Evolutionary conservation across 2,329 filamentous ascomycete genomes (phyloP).

Genomic region (Alternaria tenuissima): DNA sequence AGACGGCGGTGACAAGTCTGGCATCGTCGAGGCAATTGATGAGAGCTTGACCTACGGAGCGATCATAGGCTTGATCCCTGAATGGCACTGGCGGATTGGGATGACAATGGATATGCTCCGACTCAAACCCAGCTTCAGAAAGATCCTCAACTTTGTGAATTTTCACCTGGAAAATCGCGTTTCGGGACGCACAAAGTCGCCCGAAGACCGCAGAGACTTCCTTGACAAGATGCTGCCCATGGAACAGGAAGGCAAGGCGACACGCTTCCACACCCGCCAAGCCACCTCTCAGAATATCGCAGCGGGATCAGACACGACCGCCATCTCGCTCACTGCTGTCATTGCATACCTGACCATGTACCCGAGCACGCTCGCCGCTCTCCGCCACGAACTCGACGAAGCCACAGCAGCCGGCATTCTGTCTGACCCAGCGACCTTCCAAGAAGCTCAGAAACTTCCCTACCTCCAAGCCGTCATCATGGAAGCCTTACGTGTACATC

Average conservation of each 20-base stretch:
- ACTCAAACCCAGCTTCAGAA: background rate
- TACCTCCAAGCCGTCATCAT: slow-evolving; percentile 55
- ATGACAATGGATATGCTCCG: background rate
- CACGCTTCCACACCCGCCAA: slow-evolving; percentile 25
- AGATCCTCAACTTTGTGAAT: accelerated
- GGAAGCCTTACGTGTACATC: slow-evolving; percentile 55
- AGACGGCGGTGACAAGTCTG: background rate
- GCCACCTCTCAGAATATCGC: background rate
- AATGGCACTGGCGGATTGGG: background rate
- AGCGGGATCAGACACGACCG: background rate
- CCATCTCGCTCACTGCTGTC: background rate
- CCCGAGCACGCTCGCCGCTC: background rate
- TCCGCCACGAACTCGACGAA: background rate
- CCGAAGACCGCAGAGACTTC: slow-evolving; percentile 18
- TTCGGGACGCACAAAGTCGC: slow-evolving; percentile 10
- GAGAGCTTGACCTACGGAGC: background rate
- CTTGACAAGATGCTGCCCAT: slow-evolving; percentile 21
- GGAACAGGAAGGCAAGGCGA: slow-evolving; percentile 18
- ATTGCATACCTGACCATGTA: background rate
- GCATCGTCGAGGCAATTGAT: background rate
- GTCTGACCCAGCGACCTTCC: slow-evolving; percentile 13
- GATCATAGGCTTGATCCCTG: background rate
- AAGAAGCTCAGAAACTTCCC: slow-evolving; percentile 52
- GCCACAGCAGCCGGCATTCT: background rate
- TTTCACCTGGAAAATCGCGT: background rate